Percentiles rank a stretch among this genome's conserved stretches.
Evolutionary conservation across 306 rosid species (phyloP).

Genomic region (Psophocarpus tetragonolobus): DNA sequence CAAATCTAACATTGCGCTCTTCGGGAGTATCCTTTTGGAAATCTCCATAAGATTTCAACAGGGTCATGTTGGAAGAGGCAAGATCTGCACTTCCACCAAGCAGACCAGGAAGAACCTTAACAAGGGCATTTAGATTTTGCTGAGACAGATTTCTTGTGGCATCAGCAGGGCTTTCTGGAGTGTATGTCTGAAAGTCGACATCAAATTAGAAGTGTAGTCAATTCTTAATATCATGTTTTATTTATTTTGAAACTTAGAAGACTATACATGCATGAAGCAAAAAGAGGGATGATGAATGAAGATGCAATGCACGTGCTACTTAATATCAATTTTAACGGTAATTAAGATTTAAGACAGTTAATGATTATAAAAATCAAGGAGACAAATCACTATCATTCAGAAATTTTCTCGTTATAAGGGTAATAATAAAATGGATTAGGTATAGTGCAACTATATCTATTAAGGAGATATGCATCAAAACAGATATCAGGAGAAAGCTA

Average conservation of each 20-base stretch:
- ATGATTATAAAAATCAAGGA: neutral
- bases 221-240: neutral
- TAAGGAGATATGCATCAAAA: neutral
- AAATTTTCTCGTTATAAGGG: neutral
- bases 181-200: constrained; percentile 68
- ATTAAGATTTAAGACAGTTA: neutral
- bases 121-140: constrained; percentile 82
- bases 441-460: neutral
- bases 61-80: constrained; percentile 97
- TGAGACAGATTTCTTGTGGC: constrained; percentile 96
- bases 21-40: constrained; percentile 95
- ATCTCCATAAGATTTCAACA: constrained; percentile 82
- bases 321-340: neutral
- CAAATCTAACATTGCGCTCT: constrained; percentile 95
- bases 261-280: constrained; percentile 2
- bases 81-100: constrained; percentile 98
- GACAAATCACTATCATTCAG: neutral
- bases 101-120: constrained; percentile 84
- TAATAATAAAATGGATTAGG: neutral
- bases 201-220: constrained; percentile 26
- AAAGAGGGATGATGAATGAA: neutral
- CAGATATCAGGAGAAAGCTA: constrained; percentile 7
- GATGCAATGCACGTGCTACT: neutral
- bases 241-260: constrained; percentile 17
- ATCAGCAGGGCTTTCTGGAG: constrained; percentile 89